A percentile compares a stretch with the other conserved stretches of the same genome.
These are phyloP conservation scores for Sugiyamaella smithiae DNA, from an alignment of 805 yeast species.

Conservation along the genomic window DNA sequence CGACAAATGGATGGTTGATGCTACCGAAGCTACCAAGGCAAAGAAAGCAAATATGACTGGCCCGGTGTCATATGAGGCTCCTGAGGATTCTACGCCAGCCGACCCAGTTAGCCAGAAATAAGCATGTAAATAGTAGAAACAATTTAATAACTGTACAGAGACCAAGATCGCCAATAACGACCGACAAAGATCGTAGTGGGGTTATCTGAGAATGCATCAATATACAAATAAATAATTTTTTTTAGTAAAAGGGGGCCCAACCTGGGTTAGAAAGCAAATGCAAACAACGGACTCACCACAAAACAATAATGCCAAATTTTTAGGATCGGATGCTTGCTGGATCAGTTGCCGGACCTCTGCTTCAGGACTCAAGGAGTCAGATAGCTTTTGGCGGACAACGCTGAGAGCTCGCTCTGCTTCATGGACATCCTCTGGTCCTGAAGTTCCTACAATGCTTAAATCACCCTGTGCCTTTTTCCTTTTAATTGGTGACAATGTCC, in stretches of 20 bases:
- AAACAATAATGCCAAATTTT: constrained; percentile 70
- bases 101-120: neutral
- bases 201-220: no score
- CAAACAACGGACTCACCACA: constrained; percentile 59
- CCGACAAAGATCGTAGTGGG: no score
- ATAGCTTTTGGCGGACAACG: constrained; percentile 70
- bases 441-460: constrained; percentile 18
- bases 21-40: constrained; percentile 59
- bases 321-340: constrained; percentile 65
- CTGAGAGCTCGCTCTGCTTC: constrained; percentile 80
- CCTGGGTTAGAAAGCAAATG: constrained; percentile 23
- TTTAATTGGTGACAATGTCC: constrained; percentile 69
- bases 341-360: constrained; percentile 81
- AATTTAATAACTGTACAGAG: neutral
- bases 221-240: neutral
- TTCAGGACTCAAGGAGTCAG: constrained; percentile 70
- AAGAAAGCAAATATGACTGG: constrained; percentile 34
- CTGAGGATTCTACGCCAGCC: constrained; percentile 27
- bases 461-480: constrained; percentile 51
- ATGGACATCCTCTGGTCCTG: constrained; percentile 43
- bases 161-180: no score
- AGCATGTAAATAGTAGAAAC: neutral
- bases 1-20: constrained; percentile 71
- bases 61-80: constrained; percentile 19
- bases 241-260: constrained; percentile 37